Percentiles rank a stretch among this genome's conserved stretches.
Conservation (phyloP, 2,329 filamentous ascomycete species). For the Colletotrichum eremochloae region DNA sequence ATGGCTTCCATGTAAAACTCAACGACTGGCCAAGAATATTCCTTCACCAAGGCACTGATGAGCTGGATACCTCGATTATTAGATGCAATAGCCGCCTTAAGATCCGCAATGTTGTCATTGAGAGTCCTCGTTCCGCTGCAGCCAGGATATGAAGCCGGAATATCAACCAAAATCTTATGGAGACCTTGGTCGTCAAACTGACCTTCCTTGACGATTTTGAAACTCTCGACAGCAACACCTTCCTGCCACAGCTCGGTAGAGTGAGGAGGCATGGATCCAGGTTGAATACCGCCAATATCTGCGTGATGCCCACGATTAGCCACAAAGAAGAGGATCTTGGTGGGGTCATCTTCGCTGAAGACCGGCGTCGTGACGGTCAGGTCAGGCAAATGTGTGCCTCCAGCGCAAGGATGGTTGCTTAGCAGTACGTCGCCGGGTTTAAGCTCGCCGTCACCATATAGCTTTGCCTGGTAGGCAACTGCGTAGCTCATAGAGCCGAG, state of each 20-base stretch:
- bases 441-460: constrained; percentile 82
- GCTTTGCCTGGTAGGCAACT: constrained; percentile 80
- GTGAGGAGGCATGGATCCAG: constrained; percentile 84
- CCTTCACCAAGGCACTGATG: constrained; percentile 80
- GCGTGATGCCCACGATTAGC: constrained; percentile 85
- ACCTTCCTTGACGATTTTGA: constrained; percentile 80
- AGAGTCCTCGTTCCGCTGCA: constrained; percentile 50
- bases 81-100: constrained; percentile 61
- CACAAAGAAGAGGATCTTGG: constrained; percentile 84
- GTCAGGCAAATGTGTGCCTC: constrained; percentile 85
- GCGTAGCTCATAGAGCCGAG: constrained; percentile 88
- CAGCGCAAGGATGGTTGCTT: constrained; percentile 86
- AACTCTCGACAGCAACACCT: constrained; percentile 72
- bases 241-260: constrained; percentile 74
- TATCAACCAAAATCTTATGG: constrained; percentile 76
- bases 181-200: constrained; percentile 85
- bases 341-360: constrained; percentile 71
- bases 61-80: constrained; percentile 88
- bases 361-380: constrained; percentile 85
- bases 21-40: constrained; percentile 77
- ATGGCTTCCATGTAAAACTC: constrained; percentile 36
- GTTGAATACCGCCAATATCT: constrained; percentile 86
- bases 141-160: constrained; percentile 79
- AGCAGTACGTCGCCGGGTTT: constrained; percentile 85
- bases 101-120: neutral